Evolutionary conservation across 768 basidiomycete genomes (phyloP).

Genomic region (Cubamyces lactineus): DNA sequence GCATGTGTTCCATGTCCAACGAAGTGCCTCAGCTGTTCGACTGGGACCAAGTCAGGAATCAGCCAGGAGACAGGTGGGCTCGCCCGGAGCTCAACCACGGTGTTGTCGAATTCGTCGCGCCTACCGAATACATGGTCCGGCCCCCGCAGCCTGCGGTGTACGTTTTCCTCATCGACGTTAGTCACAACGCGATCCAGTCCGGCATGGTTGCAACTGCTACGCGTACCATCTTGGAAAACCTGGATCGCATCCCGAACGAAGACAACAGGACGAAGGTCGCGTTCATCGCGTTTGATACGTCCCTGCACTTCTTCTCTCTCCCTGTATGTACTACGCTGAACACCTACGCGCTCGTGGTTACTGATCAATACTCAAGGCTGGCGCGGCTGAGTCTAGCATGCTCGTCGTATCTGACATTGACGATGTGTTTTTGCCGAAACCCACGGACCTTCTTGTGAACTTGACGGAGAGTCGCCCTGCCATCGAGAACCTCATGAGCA

Average conservation of each 20-base stretch:
- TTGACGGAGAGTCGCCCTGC: slow-evolving; percentile 80
- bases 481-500: slow-evolving; percentile 78
- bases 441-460: slow-evolving; percentile 95
- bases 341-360: not conserved
- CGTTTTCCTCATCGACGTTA: slow-evolving; percentile 96
- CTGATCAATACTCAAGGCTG: slow-evolving; percentile 48
- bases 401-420: slow-evolving; percentile 96
- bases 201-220: slow-evolving; percentile 99
- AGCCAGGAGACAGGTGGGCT: slow-evolving; percentile 94
- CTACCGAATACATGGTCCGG: slow-evolving; percentile 99
- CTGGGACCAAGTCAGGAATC: slow-evolving; percentile 93
- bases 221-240: slow-evolving; percentile 91
- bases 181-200: slow-evolving; percentile 87
- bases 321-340: slow-evolving; percentile 50
- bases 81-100: slow-evolving; percentile 92
- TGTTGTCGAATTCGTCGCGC: slow-evolving; percentile 96
- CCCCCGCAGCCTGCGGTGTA: slow-evolving; percentile 98
- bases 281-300: slow-evolving; percentile 89
- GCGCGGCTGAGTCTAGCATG: slow-evolving; percentile 83
- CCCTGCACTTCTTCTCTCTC: slow-evolving; percentile 96
- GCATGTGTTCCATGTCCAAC: slow-evolving; percentile 98
- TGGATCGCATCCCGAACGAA: slow-evolving; percentile 95
- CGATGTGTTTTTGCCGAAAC: slow-evolving; percentile 97
- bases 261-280: slow-evolving; percentile 92
- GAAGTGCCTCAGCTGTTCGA: slow-evolving; percentile 98